Conservation (phyloP, 1,284 basidiomycete species). For the Ustilago vetiveriae region DNA sequence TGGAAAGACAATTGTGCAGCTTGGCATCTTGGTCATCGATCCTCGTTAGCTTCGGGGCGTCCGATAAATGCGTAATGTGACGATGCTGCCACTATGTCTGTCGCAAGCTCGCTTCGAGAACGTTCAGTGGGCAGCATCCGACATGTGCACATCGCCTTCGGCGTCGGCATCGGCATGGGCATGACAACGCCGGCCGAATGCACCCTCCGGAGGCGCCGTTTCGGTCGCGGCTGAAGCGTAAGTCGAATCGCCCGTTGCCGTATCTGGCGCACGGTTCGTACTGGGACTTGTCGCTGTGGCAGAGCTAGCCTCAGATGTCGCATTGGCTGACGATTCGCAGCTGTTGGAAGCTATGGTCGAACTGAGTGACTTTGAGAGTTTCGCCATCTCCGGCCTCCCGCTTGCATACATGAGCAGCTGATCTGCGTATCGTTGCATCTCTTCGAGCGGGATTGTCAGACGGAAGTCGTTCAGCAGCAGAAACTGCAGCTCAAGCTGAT, state of each 20-base stretch:
- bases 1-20: no score
- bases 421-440: constrained; percentile 95
- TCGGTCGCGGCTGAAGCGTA: no score
- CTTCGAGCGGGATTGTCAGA: constrained; percentile 84
- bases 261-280: neutral
- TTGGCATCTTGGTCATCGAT: no score
- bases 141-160: constrained; percentile 42
- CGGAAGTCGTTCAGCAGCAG: constrained; percentile 94
- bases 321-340: neutral
- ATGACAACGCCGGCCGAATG: no score
- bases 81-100: no score
- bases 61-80: no score
- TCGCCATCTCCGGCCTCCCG: constrained; percentile 38
- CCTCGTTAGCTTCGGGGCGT: no score
- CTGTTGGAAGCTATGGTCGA: neutral
- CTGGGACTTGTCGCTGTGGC: neutral
- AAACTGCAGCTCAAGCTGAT: constrained; percentile 96
- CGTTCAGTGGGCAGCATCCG: no score
- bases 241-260: no score
- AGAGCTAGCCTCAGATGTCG: neutral
- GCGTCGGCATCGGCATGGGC: constrained; percentile 8
- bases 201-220: no score
- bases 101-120: no score
- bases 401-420: constrained; percentile 75
- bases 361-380: constrained; percentile 21